Conservation (phyloP, 2,329 filamentous ascomycete species). For the Alternaria arborescens region DNA sequence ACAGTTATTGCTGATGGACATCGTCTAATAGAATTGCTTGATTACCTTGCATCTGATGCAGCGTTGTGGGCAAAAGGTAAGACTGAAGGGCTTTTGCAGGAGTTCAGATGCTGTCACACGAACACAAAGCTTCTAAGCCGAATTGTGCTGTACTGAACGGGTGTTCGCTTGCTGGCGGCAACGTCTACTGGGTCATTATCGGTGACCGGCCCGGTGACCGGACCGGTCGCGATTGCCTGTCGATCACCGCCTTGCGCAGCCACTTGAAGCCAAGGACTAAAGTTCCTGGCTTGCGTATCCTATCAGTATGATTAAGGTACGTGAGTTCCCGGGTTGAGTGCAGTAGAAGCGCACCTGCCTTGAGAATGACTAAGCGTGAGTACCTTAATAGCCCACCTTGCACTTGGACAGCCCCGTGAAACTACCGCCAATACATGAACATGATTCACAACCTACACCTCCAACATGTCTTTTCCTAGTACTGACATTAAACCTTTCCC, state of each 20-base stretch:
- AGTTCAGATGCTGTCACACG: neutral
- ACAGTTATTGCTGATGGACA: neutral
- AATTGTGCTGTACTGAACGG: neutral
- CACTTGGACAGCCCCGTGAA: neutral
- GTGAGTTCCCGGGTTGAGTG: neutral
- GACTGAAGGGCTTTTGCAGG: neutral
- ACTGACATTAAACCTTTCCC: conserved; percentile 5
- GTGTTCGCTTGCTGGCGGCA: neutral
- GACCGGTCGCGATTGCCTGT: neutral
- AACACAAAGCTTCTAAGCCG: neutral
- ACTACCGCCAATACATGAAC: neutral
- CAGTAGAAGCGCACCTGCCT: neutral
- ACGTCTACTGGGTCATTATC: neutral
- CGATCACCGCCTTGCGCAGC: neutral
- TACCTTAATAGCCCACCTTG: neutral
- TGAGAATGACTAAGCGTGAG: conserved; percentile 3
- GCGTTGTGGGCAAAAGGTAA: neutral
- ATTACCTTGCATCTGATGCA: neutral
- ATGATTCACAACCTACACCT: neutral
- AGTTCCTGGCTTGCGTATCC: neutral
- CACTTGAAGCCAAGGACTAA: neutral
- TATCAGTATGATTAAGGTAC: neutral
- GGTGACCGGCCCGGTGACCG: conserved; percentile 7
- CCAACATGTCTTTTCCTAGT: conserved; percentile 3
- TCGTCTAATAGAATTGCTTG: neutral